phyloP scores from a whole-genome alignment of 306 rosid species.

The Malus orientalis region DNA sequence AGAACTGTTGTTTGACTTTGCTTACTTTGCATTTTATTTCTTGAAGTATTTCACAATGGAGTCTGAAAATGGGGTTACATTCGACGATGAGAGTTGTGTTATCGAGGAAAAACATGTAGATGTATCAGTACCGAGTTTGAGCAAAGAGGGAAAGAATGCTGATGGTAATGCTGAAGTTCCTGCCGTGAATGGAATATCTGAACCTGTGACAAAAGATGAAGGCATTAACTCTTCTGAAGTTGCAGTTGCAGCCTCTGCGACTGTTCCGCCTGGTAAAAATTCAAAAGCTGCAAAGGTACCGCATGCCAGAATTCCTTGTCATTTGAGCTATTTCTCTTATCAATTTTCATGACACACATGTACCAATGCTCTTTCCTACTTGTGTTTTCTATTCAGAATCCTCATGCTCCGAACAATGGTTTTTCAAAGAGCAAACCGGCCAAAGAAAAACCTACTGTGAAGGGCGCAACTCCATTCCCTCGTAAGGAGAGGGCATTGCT shows the following conservation, averaged over 20 bases:
- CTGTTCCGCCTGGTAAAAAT: slow-evolving; percentile 38
- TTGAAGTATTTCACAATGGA: slow-evolving; percentile 44
- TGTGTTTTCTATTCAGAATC: slow-evolving; percentile 40
- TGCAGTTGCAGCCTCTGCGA: slow-evolving; percentile 35
- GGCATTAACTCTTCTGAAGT: slow-evolving; percentile 30
- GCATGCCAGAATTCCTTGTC: not conserved
- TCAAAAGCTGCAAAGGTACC: slow-evolving; percentile 54
- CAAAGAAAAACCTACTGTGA: slow-evolving; percentile 54
- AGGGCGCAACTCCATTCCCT: slow-evolving; percentile 29
- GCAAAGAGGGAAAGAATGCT: slow-evolving; percentile 30
- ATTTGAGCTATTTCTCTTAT: not conserved
- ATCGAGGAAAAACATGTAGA: slow-evolving; percentile 39
- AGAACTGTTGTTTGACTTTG: not conserved
- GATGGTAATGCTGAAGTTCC: slow-evolving; percentile 31
- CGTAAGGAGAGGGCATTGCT: slow-evolving; percentile 38
- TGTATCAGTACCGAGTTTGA: slow-evolving; percentile 10
- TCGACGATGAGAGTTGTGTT: slow-evolving; percentile 68
- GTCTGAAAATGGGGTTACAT: slow-evolving; percentile 47
- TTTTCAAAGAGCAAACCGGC: slow-evolving; percentile 45
- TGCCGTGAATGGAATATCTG: slow-evolving; percentile 30
- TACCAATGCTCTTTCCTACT: not conserved
- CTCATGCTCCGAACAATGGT: slow-evolving; percentile 25
- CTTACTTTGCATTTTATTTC: not conserved
- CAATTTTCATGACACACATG: not conserved
- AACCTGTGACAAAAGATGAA: slow-evolving; percentile 31